phyloP scores from a whole-genome alignment of 176 grass and related monocot species.

The Melocanna baccifera region DNA sequence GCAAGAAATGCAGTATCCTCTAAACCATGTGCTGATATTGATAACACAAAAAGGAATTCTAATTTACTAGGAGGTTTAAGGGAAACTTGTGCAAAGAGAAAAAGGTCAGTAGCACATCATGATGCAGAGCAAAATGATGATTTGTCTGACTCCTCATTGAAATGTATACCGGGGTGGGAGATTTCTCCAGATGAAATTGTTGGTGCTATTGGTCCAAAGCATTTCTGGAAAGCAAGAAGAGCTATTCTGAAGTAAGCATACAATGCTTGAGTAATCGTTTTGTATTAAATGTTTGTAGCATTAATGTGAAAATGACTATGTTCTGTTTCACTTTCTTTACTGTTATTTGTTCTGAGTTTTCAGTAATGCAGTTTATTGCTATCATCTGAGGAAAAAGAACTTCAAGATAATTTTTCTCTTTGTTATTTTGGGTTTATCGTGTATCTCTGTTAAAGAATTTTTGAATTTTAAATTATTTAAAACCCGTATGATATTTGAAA shows the following conservation, averaged over 20 bases:
- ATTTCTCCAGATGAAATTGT: constrained; percentile 70
- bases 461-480: neutral
- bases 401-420: neutral
- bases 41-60: neutral
- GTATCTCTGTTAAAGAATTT: neutral
- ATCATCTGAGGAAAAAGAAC: neutral
- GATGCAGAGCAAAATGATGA: constrained; percentile 26
- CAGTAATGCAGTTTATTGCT: neutral
- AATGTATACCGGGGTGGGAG: constrained; percentile 36
- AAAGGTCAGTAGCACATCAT: constrained; percentile 21
- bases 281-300: neutral
- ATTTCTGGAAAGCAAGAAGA: constrained; percentile 86
- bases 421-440: neutral
- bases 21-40: neutral
- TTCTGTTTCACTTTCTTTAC: neutral
- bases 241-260: constrained; percentile 74
- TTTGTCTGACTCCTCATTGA: constrained; percentile 29
- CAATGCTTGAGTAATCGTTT: neutral
- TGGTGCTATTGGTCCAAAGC: constrained; percentile 60
- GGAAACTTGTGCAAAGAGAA: constrained; percentile 31
- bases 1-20: neutral
- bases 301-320: neutral
- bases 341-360: constrained; percentile 9
- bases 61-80: constrained; percentile 22
- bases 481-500: neutral